A percentile compares a stretch with the other conserved stretches of the same genome.
phyloP scores from a whole-genome alignment of 2,329 filamentous ascomycete species.

The Eutypa lata region DNA sequence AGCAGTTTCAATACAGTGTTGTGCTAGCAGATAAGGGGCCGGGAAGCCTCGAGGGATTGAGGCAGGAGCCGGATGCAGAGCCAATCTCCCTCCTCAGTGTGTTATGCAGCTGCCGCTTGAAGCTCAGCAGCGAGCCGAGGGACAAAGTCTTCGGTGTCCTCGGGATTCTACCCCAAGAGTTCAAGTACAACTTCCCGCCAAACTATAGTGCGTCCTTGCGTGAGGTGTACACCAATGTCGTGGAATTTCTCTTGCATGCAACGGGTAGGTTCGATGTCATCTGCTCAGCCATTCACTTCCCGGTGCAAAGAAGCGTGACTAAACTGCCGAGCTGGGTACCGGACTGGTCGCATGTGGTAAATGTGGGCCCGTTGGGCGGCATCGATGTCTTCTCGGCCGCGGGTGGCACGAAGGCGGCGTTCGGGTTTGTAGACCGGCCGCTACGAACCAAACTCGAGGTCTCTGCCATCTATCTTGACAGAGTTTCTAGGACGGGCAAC shows the following conservation, averaged over 20 bases:
- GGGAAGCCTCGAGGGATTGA: constrained; percentile 8
- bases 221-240: constrained; percentile 32
- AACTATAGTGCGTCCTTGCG: constrained; percentile 30
- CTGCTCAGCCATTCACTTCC: constrained; percentile 32
- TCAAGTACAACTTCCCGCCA: constrained; percentile 23
- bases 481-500: constrained; percentile 18
- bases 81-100: constrained; percentile 19
- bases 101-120: constrained; percentile 21
- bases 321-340: constrained; percentile 33
- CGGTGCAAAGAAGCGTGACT: constrained; percentile 16
- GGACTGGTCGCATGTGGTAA: constrained; percentile 31
- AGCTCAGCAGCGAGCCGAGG: constrained; percentile 26
- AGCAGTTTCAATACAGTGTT: constrained; percentile 2
- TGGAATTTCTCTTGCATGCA: constrained; percentile 25
- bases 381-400: constrained; percentile 19
- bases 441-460: constrained; percentile 25
- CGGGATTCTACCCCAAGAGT: constrained; percentile 25
- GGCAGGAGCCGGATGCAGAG: not conserved
- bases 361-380: constrained; percentile 13
- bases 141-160: constrained; percentile 36
- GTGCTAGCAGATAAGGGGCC: constrained; percentile 15
- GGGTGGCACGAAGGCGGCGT: constrained; percentile 12
- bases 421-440: constrained; percentile 20
- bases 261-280: constrained; percentile 30
- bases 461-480: constrained; percentile 27